These are phyloP conservation scores for Phytopythium vexans DNA, from an alignment of 352 stramenopile genomes.

Conservation along the genomic window DNA sequence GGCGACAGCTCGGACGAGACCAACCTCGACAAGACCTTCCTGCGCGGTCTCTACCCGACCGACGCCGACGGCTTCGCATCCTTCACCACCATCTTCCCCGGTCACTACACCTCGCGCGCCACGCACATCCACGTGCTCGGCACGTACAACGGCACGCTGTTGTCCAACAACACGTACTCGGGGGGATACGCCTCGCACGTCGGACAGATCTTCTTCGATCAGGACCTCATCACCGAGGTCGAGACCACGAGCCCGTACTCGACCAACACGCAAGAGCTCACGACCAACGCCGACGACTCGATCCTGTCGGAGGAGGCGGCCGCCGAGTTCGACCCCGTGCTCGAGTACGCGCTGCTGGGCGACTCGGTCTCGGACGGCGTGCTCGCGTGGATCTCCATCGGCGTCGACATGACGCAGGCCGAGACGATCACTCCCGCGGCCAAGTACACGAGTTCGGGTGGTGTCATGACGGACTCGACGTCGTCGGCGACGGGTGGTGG, in stretches of 20 bases:
- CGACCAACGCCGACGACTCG: constrained; percentile 13
- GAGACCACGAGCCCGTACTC: constrained; percentile 15
- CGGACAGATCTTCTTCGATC: constrained; percentile 20
- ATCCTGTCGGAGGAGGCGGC: constrained; percentile 14
- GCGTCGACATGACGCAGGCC: constrained; percentile 19
- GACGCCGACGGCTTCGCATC: constrained; percentile 15
- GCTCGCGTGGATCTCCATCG: constrained; percentile 24
- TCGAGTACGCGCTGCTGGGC: constrained; percentile 16
- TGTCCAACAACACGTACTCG: constrained; percentile 14
- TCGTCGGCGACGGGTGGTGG: constrained; percentile 1
- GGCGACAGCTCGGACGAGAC: constrained; percentile 10
- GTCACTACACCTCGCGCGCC: constrained; percentile 11
- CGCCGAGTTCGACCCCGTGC: constrained; percentile 17
- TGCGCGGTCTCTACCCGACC: constrained; percentile 13
- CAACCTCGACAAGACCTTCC: constrained; percentile 15
- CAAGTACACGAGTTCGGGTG: constrained; percentile 10
- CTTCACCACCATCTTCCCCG: constrained; percentile 21
- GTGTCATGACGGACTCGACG: constrained; percentile 13
- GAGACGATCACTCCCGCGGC: constrained; percentile 13
- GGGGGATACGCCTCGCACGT: constrained; percentile 16
- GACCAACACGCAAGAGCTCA: constrained; percentile 17
- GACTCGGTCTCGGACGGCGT: constrained; percentile 17
- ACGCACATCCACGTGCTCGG: constrained; percentile 21
- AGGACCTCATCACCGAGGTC: constrained; percentile 19
- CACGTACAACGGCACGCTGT: constrained; percentile 10